Evolutionary conservation across 148 eudicot genomes (phyloP).

Genomic region (Drosera capensis): DNA sequence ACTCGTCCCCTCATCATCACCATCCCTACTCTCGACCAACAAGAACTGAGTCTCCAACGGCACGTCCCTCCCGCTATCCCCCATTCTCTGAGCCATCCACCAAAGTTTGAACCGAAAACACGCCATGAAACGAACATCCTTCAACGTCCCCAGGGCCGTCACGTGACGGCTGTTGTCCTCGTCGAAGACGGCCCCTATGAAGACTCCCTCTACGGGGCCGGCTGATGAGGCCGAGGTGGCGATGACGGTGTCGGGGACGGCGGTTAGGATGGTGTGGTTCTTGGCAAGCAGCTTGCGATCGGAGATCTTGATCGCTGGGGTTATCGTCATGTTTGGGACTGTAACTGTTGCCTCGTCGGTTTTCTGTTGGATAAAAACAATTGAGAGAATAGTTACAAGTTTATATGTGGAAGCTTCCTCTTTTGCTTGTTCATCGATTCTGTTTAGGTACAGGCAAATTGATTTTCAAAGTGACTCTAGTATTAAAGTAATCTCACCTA

Average conservation of each 20-base stretch:
- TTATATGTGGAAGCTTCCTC: no score
- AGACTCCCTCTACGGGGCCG: conserved; percentile 48
- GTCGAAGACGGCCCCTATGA: conserved; percentile 44
- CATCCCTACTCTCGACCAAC: conserved; percentile 42
- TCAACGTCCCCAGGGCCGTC: conserved; percentile 36
- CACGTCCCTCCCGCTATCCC: conserved; percentile 42
- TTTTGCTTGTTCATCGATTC: no score
- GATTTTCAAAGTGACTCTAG: no score
- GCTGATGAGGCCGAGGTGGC: conserved; percentile 34
- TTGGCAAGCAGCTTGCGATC: conserved; percentile 47
- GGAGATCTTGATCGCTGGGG: conserved; percentile 37
- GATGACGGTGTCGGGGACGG: conserved; percentile 45
- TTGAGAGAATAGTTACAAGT: no score
- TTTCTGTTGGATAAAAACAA: no score
- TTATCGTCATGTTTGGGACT: conserved; percentile 53
- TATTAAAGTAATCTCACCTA: no score
- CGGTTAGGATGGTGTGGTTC: conserved; percentile 40
- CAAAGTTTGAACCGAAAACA: conserved; percentile 73
- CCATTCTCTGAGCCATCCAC: conserved; percentile 95
- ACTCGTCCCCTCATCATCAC: conserved; percentile 22
- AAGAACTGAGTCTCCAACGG: conserved; percentile 78
- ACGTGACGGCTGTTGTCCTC: conserved; percentile 32
- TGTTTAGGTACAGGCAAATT: no score
- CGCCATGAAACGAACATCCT: conserved; percentile 51
- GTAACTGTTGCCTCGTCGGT: no score